These are phyloP conservation scores for Leccinum cinnamomeum DNA, from an alignment of 1,284 basidiomycete genomes.

Conservation along the genomic window DNA sequence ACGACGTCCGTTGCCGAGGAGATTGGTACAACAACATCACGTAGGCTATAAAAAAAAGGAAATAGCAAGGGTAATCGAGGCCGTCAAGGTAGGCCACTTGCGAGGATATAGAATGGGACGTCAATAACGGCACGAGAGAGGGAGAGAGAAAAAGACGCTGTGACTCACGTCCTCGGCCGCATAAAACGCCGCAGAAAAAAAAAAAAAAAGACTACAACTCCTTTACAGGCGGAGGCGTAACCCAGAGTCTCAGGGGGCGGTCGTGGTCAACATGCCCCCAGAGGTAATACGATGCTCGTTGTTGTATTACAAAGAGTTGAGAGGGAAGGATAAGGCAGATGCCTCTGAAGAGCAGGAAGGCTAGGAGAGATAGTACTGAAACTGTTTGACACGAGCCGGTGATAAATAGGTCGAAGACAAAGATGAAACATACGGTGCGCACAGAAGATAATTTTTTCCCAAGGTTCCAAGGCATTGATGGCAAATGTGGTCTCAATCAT, in stretches of 20 bases:
- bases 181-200: not conserved
- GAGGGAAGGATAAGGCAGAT: slow-evolving; percentile 31
- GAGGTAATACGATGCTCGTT: slow-evolving; percentile 35
- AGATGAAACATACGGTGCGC: slow-evolving; percentile 28
- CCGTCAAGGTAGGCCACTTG: not conserved
- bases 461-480: slow-evolving; percentile 54
- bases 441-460: slow-evolving; percentile 53
- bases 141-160: not conserved
- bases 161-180: slow-evolving; percentile 19
- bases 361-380: slow-evolving; percentile 30
- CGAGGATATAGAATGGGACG: not conserved
- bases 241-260: slow-evolving; percentile 32
- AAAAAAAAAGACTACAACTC: not conserved
- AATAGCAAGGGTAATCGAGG: not conserved
- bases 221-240: slow-evolving; percentile 11
- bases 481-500: slow-evolving; percentile 55
- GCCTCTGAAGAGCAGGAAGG: slow-evolving; percentile 31
- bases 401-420: not conserved
- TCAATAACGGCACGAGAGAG: too few species aligned
- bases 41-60: not conserved
- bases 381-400: slow-evolving; percentile 12
- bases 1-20: slow-evolving; percentile 1
- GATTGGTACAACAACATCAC: slow-evolving; percentile 13
- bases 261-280: slow-evolving; percentile 32
- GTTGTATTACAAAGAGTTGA: slow-evolving; percentile 31